These are phyloP conservation scores for Xylaria venustula DNA, from an alignment of 495 filamentous ascomycete genomes.

Conservation along the genomic window DNA sequence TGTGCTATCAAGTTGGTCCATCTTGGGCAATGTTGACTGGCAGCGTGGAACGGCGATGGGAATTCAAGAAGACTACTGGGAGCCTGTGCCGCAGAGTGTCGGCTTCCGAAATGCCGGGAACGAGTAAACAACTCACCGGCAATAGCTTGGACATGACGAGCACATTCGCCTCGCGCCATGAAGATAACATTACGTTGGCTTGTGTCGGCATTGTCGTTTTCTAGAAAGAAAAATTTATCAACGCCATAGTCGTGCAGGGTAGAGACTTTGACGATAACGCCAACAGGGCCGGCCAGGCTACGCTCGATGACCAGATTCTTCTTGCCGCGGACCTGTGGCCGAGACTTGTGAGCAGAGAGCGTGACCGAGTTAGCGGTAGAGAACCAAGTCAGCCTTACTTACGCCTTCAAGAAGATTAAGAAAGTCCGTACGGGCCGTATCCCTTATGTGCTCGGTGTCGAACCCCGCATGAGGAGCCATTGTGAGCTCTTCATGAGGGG, in stretches of 20 bases:
- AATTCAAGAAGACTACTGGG: conserved; percentile 27
- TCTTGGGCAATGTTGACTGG: conserved; percentile 24
- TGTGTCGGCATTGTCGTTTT: conserved; percentile 88
- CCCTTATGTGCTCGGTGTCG: conserved; percentile 76
- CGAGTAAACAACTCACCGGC: conserved; percentile 77
- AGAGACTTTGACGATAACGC: conserved; percentile 91
- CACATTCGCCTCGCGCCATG: conserved; percentile 83
- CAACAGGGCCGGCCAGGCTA: conserved; percentile 82
- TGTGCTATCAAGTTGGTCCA: conserved; percentile 12
- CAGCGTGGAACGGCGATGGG: conserved; percentile 13
- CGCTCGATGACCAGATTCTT: conserved; percentile 96
- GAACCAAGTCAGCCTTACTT: conserved; percentile 54
- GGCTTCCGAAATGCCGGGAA: conserved; percentile 3
- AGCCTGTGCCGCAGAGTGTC: conserved; percentile 20
- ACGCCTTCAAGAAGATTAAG: conserved; percentile 86
- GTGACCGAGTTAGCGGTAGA: conserved; percentile 16
- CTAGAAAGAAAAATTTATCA: conserved; percentile 91
- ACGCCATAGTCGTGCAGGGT: conserved; percentile 83
- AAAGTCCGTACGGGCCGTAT: conserved; percentile 81
- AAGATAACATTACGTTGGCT: conserved; percentile 96
- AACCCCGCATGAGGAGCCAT: conserved; percentile 71
- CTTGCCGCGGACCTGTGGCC: conserved; percentile 83
- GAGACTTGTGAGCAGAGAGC: conserved; percentile 28
- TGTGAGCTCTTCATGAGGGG: conserved; percentile 48
- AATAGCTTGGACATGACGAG: conserved; percentile 74